Evolutionary conservation across 1,284 basidiomycete species (phyloP).

Genomic region (Chiua sp.): DNA sequence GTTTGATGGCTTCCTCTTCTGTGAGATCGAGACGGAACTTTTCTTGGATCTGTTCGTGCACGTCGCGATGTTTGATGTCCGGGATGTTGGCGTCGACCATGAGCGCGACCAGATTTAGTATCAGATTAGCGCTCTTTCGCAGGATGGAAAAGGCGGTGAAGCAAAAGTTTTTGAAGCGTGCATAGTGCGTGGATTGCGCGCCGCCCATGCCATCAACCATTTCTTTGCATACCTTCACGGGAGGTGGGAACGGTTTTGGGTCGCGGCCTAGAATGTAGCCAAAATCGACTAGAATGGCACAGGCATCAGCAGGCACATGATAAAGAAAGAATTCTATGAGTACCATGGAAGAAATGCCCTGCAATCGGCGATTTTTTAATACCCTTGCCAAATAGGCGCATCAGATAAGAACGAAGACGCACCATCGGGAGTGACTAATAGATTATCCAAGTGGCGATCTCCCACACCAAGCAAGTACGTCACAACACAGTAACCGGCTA

Average conservation of each 20-base stretch:
- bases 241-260: conserved; percentile 97
- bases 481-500: conserved; percentile 98
- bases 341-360: conserved; percentile 90
- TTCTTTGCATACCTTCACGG: conserved; percentile 98
- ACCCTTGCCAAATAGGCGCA: not conserved
- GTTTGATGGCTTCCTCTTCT: conserved; percentile 97
- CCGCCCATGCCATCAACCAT: conserved; percentile 99
- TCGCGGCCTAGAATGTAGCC: conserved; percentile 98
- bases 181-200: conserved; percentile 89
- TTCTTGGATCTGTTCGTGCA: conserved; percentile 90
- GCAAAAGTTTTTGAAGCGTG: conserved; percentile 94
- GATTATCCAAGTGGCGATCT: conserved; percentile 96
- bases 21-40: conserved; percentile 95
- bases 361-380: conserved; percentile 4
- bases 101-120: conserved; percentile 94
- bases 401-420: conserved; percentile 39
- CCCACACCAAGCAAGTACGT: conserved; percentile 98
- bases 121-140: conserved; percentile 97
- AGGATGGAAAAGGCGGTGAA: conserved; percentile 97
- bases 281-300: conserved; percentile 82
- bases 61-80: conserved; percentile 93
- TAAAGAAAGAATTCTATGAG: not conserved
- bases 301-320: conserved; percentile 16
- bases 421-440: conserved; percentile 93
- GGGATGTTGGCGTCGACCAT: conserved; percentile 99